Base-by-base conservation (phyloP, 176 grass and related monocot genomes). In the Oryza australiensis region DNA sequence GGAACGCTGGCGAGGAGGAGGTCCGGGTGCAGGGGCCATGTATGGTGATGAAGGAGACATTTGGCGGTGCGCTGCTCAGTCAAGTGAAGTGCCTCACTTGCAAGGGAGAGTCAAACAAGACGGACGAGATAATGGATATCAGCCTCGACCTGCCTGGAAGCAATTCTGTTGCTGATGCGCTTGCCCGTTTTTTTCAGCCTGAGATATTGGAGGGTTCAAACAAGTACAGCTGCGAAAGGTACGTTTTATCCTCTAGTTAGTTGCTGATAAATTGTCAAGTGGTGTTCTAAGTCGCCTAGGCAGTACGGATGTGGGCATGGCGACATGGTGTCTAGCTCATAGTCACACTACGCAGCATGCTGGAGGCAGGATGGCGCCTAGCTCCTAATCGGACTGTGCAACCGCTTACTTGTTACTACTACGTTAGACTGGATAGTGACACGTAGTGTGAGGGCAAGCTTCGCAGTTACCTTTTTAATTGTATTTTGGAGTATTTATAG, bases 91-190 rank as follows among this genome's bases (percentile, higher is more conserved):
- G 97, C 83, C 86, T 96, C 7, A 23, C 86, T 37, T 99, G 97
- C 93, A 99, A 96, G 62, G 91, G 89, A 80, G 93, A 95, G 70
- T 99, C 97, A 0, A 96, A 99, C 80, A 99, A 99, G 81, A 94
- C 83, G 7, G 97, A 99, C 46, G 93, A 96, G 74, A 99, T 96
- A 80, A 99, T 99, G 97, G 97, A 99, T 71, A 73, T 99, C 85
- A 94, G 87, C 89, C 93, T 99, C 0, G 97, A 99, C 79, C 70
- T 99, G 13, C 90, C 43, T 14, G 89, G 94, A 71, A 89, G 82
- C 73, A 95, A 34, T 78, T 94, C 97, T 35, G 82, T 95, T 71
- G 90, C 83, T 30, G 97, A 99, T 72, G 97, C 97, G 49, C 83
- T 99, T 63, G 59, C 70, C 9, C 86, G 91, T 51, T 99, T 92